phyloP scores from a whole-genome alignment of 495 filamentous ascomycete species.

The Ascobolus immersus region DNA sequence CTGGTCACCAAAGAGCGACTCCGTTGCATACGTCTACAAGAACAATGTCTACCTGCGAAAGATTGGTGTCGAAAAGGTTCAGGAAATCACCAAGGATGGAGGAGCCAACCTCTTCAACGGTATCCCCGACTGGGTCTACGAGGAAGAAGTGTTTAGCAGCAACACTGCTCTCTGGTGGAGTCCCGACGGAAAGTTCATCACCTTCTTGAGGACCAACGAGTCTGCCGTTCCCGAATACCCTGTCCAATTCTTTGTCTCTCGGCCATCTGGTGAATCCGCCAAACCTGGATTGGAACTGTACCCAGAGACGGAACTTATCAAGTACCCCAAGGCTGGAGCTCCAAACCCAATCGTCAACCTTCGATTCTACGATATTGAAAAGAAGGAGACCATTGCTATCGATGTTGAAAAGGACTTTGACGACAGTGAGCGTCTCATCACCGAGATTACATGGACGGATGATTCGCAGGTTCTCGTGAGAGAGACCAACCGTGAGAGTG shows the following conservation, averaged over 20 bases:
- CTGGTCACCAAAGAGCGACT: conserved; percentile 74
- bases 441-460: conserved; percentile 77
- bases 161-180: conserved; percentile 89
- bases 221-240: conserved; percentile 78
- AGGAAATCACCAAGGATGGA: conserved; percentile 63
- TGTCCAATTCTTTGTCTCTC: conserved; percentile 71
- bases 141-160: conserved; percentile 71
- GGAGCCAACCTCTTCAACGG: conserved; percentile 76
- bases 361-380: conserved; percentile 69
- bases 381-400: conserved; percentile 53
- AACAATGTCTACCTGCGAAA: conserved; percentile 75
- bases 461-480: conserved; percentile 51
- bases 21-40: conserved; percentile 56
- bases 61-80: conserved; percentile 26
- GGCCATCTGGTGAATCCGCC: conserved; percentile 55
- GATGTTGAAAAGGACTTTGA: conserved; percentile 50
- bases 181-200: conserved; percentile 59
- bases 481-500: conserved; percentile 84
- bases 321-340: conserved; percentile 88
- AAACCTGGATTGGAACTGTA: conserved; percentile 58
- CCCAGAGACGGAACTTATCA: conserved; percentile 73
- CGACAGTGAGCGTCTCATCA: conserved; percentile 69
- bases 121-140: conserved; percentile 97
- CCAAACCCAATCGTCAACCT: conserved; percentile 76
- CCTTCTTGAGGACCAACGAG: conserved; percentile 83